Conservation (phyloP, 73 alveolate species). For the Paramecium sexaurelia region DNA sequence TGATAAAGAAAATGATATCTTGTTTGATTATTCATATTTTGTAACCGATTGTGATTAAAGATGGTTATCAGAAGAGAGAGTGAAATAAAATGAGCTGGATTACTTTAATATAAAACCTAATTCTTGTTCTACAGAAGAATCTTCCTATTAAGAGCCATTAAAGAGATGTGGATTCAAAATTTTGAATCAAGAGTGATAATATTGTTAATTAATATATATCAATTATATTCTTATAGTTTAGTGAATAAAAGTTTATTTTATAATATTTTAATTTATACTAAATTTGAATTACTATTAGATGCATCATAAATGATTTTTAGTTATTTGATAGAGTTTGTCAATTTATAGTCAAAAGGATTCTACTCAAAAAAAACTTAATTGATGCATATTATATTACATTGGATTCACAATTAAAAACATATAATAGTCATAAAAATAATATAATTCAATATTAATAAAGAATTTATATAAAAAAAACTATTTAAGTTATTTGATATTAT, state of each 20-base stretch:
- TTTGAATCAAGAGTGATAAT: background rate
- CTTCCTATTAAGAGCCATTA: background rate
- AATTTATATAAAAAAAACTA: no score
- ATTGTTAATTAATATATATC: background rate
- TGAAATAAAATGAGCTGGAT: background rate
- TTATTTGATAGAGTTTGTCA: no score
- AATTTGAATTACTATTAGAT: no score
- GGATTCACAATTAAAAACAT: background rate
- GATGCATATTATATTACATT: background rate
- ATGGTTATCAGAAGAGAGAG: background rate
- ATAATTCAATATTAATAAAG: no score
- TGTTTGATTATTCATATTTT: background rate
- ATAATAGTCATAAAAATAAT: background rate
- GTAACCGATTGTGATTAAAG: background rate
- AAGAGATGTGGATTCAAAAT: slow-evolving; percentile 6
- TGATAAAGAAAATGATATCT: background rate
- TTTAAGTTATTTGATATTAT: no score
- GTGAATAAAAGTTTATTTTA: background rate
- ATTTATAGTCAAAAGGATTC: no score
- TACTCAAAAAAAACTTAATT: background rate
- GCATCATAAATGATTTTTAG: no score
- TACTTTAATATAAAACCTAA: background rate
- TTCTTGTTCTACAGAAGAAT: background rate
- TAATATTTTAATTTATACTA: no score
- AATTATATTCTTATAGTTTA: background rate